phyloP scores from a whole-genome alignment of 1,284 basidiomycete species.

The Ceratorhiza oryzae-sativae region DNA sequence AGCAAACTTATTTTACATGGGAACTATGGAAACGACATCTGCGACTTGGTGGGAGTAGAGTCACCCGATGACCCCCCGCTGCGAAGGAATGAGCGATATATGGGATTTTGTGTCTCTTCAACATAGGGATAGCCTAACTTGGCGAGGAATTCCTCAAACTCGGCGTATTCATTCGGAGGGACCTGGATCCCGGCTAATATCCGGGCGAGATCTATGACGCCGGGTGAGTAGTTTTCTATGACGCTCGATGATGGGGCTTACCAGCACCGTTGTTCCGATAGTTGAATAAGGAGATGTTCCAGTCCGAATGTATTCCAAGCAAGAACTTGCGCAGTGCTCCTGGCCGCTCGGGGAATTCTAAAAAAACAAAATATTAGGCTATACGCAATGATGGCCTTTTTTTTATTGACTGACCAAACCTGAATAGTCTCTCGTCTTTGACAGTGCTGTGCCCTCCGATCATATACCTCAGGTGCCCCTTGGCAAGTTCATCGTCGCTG shows the following conservation, averaged over 20 bases:
- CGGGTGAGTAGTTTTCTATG: constrained; percentile 36
- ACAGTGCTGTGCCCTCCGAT: constrained; percentile 85
- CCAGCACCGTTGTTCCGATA: constrained; percentile 97
- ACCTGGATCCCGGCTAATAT: constrained; percentile 95
- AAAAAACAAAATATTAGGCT: neutral
- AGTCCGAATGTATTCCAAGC: constrained; percentile 78
- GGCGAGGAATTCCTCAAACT: constrained; percentile 78
- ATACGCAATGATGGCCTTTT: neutral
- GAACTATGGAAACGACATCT: constrained; percentile 1
- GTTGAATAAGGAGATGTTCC: constrained; percentile 98
- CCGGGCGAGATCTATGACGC: constrained; percentile 78
- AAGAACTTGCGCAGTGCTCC: constrained; percentile 92
- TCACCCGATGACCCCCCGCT: constrained; percentile 31
- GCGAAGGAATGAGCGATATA: constrained; percentile 78
- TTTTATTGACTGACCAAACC: constrained; percentile 71
- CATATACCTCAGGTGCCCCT: constrained; percentile 93
- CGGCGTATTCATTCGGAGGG: constrained; percentile 66
- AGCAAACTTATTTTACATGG: constrained; percentile 14
- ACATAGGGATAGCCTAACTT: constrained; percentile 86
- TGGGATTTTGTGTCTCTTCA: constrained; percentile 91
- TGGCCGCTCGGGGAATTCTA: constrained; percentile 97
- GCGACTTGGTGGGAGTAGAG: constrained; percentile 9
- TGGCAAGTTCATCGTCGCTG: constrained; percentile 94
- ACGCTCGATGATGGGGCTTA: constrained; percentile 52
- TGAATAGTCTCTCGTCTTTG: constrained; percentile 86